Conservation (phyloP, 345 rosid species). For the Mallotus nudiflorus region DNA sequence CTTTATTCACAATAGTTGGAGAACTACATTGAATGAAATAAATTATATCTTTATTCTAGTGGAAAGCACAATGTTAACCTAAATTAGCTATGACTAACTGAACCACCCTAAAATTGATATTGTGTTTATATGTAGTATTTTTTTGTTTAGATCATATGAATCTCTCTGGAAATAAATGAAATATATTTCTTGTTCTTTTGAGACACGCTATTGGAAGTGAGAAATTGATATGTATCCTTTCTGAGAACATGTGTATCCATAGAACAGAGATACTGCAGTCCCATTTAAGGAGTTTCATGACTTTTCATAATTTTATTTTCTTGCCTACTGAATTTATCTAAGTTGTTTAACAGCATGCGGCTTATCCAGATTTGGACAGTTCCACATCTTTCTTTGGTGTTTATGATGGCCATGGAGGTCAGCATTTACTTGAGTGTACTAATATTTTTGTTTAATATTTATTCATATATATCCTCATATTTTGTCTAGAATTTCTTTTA, state of each 20-base stretch:
- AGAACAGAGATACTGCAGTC: not conserved
- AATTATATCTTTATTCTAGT: not conserved
- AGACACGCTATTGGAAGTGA: not conserved
- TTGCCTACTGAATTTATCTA: constrained; percentile 56
- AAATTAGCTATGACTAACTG: not conserved
- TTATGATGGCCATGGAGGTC: constrained; percentile 99
- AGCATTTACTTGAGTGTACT: constrained; percentile 17
- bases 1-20: not conserved
- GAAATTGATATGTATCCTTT: not conserved
- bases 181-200: not conserved
- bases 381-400: constrained; percentile 93
- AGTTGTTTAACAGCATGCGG: constrained; percentile 28
- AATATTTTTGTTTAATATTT: not conserved
- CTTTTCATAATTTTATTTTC: not conserved
- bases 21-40: not conserved
- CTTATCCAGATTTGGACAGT: constrained; percentile 59
- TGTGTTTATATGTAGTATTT: not conserved
- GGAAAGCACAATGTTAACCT: not conserved
- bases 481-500: not conserved
- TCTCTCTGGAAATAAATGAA: not conserved
- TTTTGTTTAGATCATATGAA: not conserved
- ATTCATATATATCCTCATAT: not conserved
- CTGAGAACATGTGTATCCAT: not conserved
- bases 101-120: not conserved
- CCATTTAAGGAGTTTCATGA: not conserved